Conservation (phyloP, 345 rosid genomes). For the Populus tremula region DNA sequence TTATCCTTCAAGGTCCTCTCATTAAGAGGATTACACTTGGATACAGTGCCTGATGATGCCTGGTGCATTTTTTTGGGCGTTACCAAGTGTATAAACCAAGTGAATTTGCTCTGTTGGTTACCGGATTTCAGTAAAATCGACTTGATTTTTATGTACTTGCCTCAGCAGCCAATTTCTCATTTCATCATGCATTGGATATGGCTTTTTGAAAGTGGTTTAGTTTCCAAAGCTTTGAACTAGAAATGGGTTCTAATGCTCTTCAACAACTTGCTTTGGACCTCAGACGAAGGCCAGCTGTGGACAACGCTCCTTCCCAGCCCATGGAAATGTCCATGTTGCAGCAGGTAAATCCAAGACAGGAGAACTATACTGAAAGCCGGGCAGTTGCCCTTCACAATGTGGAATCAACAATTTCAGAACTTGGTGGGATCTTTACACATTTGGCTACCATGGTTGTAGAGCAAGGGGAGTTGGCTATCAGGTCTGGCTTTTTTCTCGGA, state of each 20-base stretch:
- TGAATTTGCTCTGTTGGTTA: neutral
- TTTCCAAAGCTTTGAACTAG: neutral
- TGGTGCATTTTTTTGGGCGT: neutral
- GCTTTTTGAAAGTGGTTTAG: neutral
- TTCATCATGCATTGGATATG: neutral
- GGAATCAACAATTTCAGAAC: conserved; percentile 88
- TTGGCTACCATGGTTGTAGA: conserved; percentile 90
- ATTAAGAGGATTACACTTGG: neutral
- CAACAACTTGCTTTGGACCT: conserved; percentile 13
- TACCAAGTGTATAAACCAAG: neutral
- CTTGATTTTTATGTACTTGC: neutral
- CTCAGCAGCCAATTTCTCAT: neutral
- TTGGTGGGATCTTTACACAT: conserved; percentile 81
- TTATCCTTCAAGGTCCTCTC: no score
- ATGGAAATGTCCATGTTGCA: conserved; percentile 93
- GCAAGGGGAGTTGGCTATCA: conserved; percentile 87
- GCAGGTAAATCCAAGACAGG: conserved; percentile 78
- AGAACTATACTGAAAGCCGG: conserved; percentile 61
- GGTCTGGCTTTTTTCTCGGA: conserved; percentile 33
- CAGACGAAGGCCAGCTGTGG: conserved; percentile 82
- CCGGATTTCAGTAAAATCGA: neutral
- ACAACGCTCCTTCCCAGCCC: conserved; percentile 59
- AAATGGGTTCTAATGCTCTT: conserved; percentile 11
- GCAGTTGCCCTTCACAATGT: conserved; percentile 77
- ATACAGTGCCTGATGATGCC: neutral